Percentiles rank a stretch among this genome's conserved stretches.
phyloP scores from a whole-genome alignment of 179 eudicot genomes.

The Corrigiola litoralis region DNA sequence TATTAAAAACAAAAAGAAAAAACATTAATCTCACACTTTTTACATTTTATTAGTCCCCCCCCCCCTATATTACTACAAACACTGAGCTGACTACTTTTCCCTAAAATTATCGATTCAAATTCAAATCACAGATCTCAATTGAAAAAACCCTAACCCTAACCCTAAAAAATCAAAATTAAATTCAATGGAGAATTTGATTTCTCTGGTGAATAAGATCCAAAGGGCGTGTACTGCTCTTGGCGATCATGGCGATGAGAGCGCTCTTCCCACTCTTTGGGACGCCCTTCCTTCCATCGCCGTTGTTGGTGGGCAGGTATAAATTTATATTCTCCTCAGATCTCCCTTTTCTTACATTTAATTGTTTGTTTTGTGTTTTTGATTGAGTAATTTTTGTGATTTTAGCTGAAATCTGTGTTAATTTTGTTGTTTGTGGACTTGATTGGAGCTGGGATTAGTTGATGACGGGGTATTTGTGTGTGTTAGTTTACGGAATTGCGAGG shows the following conservation, averaged over 20 bases:
- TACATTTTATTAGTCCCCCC: not conserved
- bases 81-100: not conserved
- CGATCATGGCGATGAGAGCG: conserved; percentile 87
- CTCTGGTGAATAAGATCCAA: conserved; percentile 77
- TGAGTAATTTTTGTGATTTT: not conserved
- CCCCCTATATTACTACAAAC: not conserved
- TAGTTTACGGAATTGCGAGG: no score
- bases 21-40: no score
- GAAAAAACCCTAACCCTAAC: conserved; percentile 14
- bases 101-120: conserved; percentile 10
- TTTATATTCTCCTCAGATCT: not conserved
- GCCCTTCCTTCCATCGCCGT: conserved; percentile 94
- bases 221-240: conserved; percentile 96
- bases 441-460: not conserved
- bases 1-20: no score
- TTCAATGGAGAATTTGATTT: conserved; percentile 79
- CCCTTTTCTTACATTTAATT: not conserved
- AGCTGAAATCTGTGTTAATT: not conserved
- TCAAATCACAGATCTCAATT: conserved; percentile 23
- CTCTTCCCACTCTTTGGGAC: conserved; percentile 97
- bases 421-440: not conserved
- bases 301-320: conserved; percentile 92
- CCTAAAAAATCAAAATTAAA: no score
- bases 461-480: not conserved
- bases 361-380: not conserved